These are phyloP conservation scores for Penicillium sp. DNA, from an alignment of 2,329 filamentous ascomycete species.

Conservation along the genomic window DNA sequence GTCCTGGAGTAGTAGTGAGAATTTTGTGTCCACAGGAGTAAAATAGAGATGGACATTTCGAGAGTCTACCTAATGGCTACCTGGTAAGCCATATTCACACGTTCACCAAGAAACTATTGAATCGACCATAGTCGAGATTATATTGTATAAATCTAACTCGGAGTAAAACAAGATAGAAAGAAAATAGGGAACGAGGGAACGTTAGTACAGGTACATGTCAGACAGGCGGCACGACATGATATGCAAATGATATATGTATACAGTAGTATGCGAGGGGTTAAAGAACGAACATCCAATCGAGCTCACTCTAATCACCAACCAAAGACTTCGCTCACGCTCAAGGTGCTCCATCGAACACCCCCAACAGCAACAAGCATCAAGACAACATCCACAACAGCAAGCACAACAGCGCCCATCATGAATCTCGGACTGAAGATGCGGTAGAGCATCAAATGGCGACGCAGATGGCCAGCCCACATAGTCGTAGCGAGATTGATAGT, in stretches of 20 bases:
- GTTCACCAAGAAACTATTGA: background rate
- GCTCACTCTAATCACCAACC: constrained; percentile 60
- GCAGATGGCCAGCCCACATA: constrained; percentile 82
- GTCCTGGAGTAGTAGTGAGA: no score
- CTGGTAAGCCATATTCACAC: no score
- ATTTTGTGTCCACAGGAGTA: no score
- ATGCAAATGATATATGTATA: background rate
- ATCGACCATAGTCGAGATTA: background rate
- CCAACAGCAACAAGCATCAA: constrained; percentile 70
- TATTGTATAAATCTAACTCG: background rate
- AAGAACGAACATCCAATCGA: background rate
- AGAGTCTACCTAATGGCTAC: no score
- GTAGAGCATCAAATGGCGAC: constrained; percentile 94
- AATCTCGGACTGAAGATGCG: constrained; percentile 90
- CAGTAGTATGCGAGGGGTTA: background rate
- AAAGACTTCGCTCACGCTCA: constrained; percentile 85
- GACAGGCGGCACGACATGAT: background rate
- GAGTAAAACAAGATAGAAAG: background rate
- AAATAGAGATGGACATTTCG: no score
- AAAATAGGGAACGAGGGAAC: background rate
- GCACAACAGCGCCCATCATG: constrained; percentile 73
- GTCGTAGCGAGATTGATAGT: constrained; percentile 83
- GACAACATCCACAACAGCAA: constrained; percentile 77
- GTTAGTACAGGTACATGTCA: background rate
- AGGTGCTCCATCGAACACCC: constrained; percentile 73